Evolutionary conservation across 2,329 filamentous ascomycete species (phyloP), one percentile per base, ranked within the genome.

Genomic region (Cladosporium sp.): DNA sequence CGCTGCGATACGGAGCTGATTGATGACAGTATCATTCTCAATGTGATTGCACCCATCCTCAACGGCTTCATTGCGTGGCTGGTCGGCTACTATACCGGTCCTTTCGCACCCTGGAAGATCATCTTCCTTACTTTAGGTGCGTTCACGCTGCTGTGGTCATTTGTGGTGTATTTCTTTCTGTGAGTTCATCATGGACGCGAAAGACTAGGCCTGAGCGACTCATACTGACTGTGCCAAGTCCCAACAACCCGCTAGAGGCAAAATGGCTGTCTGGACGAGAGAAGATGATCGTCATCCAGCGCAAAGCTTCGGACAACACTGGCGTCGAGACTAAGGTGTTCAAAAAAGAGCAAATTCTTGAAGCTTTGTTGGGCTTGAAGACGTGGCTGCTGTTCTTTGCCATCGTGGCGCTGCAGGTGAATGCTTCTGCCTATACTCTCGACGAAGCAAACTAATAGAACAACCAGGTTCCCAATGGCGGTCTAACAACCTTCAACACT

Each of bases 351-450:
- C 25, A 83, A 88, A 75, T 75, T 82, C 0, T 69, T 89, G 36
- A 76, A 85, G 19, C 79, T 87, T 54, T 82, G 61, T 79, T 85
- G 68, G 80, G 82, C 56, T 83, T 80, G 70, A 75, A 66, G 2
- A 83, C 84, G 0, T 84, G 81, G 3, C 73, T 88, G 3, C 77
- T 88, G 17, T 88, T 86, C 67, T 88, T 88, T 63, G 86, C 86
- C 0, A 88, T 88, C 60, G 86, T 86, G 1, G 80, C 79, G 0
- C 80, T 25, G 25, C 25, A 25, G 25, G 25, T 25, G 25, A 25
- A 6, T 25, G 25, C 6, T 25, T 25, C 25, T 6, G 25, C 25
- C n/a, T n/a, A n/a, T n/a, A n/a, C n/a, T n/a, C n/a, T n/a, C n/a
- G n/a, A n/a, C n/a, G n/a, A n/a, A n/a, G n/a, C n/a, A n/a, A n/a